Base-by-base conservation (phyloP, 805 yeast genomes). In the Spencermartinsiella europaea region DNA sequence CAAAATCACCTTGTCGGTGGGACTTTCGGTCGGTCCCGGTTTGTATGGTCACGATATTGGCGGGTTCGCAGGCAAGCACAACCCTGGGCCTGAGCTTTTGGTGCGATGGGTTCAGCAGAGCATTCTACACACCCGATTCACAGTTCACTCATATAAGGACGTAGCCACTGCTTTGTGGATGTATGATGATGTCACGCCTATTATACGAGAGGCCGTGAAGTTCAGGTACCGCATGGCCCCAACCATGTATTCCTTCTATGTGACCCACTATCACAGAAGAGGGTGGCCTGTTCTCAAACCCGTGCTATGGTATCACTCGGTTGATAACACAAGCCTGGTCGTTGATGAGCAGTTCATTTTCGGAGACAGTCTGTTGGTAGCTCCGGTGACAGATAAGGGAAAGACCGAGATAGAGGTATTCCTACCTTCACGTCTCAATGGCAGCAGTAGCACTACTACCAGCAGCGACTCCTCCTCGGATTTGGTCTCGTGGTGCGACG, bases 31-130 rank as follows among this genome's bases (percentile, higher is more conserved):
- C n/a, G 47, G 47, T 4, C 20, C 42, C 16, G 46, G 45, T 15
- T 34, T 41, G 20, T 46, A 46, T 41, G 49, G 49, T 3, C 45
- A 41, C 42, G 49, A 46, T 36, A 33, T 46, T 25, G 49, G 49
- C 16, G 49, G 49, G 21, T 46, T 46, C 42, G 46, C 40, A 5
- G 47, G 45, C 15, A 40, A 8, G 3, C 37, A 41, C 21, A 22
- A n/a, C n/a, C 49, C 49, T n/a, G 21, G 38, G 15, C 46, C 45
- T 5, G 49, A 46, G 28, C 41, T 46, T 10, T 21, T 46, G n/a
- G 37, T 46, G 10, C n/a, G 49, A 35, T 46, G 49, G 49, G 19
- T 21, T 17, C 49, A 46, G 33, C 42, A 41, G 34, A 45, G 46
- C 4, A 34, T 40, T 12, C 42, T 38, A 31, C 45, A 46, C 25